Base-by-base conservation (phyloP, 2,329 filamentous ascomycete genomes). In the Chaetomiaceae sp. region DNA sequence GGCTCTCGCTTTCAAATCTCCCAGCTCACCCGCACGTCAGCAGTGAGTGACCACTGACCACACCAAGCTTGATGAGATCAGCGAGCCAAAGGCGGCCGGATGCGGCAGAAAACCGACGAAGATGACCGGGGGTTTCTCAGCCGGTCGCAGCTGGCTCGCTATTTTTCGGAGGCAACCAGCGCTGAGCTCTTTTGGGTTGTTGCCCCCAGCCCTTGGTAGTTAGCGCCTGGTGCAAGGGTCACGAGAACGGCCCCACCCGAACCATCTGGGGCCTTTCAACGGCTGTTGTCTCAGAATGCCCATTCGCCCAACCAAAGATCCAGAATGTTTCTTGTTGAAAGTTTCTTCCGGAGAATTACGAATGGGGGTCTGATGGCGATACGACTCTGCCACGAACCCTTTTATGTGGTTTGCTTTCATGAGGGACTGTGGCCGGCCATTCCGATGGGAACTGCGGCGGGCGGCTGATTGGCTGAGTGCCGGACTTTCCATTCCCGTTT, bases 31-130 rank as follows among this genome's bases (percentile, higher is more conserved):
- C 14, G 14, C 32, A 20, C 7, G 29, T n/a, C 14, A 8, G 9
- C 14, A 11, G 8, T 33, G 3, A 21, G 13, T 16, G 16, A 16
- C 18, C 8, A 8, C 7, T 27, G 9, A 9, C n/a, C n/a, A n/a
- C n/a, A n/a, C n/a, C n/a, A 27, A 27, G 5, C 21, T 43, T 11
- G 30, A 54, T 58, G 56, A 56, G 53, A 54, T 56, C 50, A 54
- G 46, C 21, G 7, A 8, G 18, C 51, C n/a, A 43, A 54, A 51
- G 48, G 55, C 55, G 55, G 55, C 32, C 32, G 33, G 42, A 44
- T 11, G 27, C 36, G 55, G 55, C 55, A 57, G 49, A 57, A 57
- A 48, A 20, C 13, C 5, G n/a, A 21, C 42, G 9, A 5, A 27
- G 25, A 27, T 27, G 21, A 36, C 14, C 7, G 33, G 5, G 13